Base-by-base conservation (phyloP, 345 rosid genomes). In the Eucalyptus dawsonii region DNA sequence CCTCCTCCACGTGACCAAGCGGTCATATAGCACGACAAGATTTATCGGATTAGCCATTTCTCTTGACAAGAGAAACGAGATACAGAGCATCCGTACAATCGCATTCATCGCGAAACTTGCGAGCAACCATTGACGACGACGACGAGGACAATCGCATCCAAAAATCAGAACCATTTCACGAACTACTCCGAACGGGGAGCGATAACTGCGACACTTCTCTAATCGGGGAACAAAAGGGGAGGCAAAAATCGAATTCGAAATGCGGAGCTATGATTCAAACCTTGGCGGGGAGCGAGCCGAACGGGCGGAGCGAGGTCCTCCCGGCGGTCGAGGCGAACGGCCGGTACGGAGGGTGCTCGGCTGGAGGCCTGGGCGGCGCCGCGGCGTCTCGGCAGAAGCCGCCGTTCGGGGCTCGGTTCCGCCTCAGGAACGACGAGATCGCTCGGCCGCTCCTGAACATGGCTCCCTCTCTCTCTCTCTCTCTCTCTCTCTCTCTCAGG, bases 401-500 rank as follows among this genome's bases (percentile, higher is more conserved):
- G 89, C 91, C 89, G 29, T 89, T 88, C n/a, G 92, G 89, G 65
- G 92, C 92, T 88, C 90, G 93, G 86, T 90, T 94, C 88, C 94
- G 93, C 94, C 90, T 97, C 86, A 95, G 91, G 88, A 93, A 93
- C 44, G 97, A 93, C 50, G 94, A 92, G 47, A 95, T 81, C 83
- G 92, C 92, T 89, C 93, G 88, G 88, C 92, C 85, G 24, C 72
- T 56, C 88, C 93, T 93, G 89, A 92, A 94, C 98, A 96, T 93
- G 50, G 89, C 88, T 76, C 86, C 31, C n/a, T n/a, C n/a, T 90
- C 40, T 90, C 86, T n/a, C 88, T 88, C 34, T 89, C 86, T 40
- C 50, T 40, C 81, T 88, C 89, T n/a, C 29, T 58, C 5, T 5
- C 88, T 87, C 42, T 88, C 31, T 88, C 85, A 27, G 83, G 22